Conservation (phyloP, 148 eudicot genomes). For the Fagopyrum tataricum region DNA sequence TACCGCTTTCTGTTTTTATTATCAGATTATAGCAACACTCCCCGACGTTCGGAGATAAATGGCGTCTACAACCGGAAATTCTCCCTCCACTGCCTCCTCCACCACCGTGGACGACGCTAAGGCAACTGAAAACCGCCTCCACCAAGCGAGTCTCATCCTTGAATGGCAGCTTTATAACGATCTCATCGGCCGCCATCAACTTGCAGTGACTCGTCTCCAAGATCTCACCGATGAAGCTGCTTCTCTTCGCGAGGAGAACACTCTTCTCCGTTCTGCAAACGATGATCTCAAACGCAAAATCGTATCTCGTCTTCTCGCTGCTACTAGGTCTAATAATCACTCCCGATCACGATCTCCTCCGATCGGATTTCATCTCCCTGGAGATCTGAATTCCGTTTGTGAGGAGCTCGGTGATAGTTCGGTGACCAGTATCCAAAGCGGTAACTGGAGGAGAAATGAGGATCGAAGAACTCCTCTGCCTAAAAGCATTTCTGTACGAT, state of each 20-base stretch:
- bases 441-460: conserved; percentile 11
- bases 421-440: background rate
- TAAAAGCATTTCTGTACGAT: conserved; percentile 59
- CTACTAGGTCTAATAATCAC: conserved; percentile 22
- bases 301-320: conserved; percentile 23
- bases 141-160: conserved; percentile 39
- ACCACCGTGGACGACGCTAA: conserved; percentile 17
- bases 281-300: conserved; percentile 44
- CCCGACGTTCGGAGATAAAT: background rate
- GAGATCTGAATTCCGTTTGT: conserved; percentile 17
- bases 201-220: conserved; percentile 44
- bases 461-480: conserved; percentile 28
- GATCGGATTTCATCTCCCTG: conserved; percentile 9
- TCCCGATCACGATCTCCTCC: conserved; percentile 19
- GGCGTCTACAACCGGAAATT: background rate
- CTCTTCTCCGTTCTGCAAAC: conserved; percentile 42
- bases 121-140: conserved; percentile 29
- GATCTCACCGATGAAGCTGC: conserved; percentile 45
- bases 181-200: conserved; percentile 49
- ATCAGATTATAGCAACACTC: background rate
- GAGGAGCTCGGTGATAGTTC: conserved; percentile 11
- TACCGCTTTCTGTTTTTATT: background rate
- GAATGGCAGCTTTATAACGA: conserved; percentile 55
- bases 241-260: conserved; percentile 51
- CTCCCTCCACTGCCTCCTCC: conserved; percentile 23